Conservation (phyloP, 768 basidiomycete genomes). For the Collybiopsis confluens region DNA sequence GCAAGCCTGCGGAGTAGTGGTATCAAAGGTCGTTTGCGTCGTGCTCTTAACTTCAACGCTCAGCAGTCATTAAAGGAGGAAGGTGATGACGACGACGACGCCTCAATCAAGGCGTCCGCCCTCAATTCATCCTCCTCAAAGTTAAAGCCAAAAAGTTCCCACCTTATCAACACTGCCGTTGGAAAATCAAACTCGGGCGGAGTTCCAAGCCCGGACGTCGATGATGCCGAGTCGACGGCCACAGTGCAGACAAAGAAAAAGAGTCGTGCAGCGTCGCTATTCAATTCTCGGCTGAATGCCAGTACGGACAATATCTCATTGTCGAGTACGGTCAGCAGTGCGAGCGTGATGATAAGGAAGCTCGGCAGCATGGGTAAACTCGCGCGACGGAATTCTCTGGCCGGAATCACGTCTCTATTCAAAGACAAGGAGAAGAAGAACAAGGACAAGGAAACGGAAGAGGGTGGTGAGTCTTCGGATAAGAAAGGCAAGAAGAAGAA, state of each 20-base stretch:
- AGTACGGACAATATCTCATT: conserved; percentile 95
- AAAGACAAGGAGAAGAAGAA: conserved; percentile 68
- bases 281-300: conserved; percentile 85
- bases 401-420: conserved; percentile 90
- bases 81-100: conserved; percentile 41
- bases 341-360: conserved; percentile 95
- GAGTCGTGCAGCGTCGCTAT: conserved; percentile 67
- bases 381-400: conserved; percentile 82
- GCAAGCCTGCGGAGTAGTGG: conserved; percentile 52
- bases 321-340: conserved; percentile 89
- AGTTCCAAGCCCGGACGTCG: conserved; percentile 25
- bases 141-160: conserved; percentile 29
- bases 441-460: conserved; percentile 50
- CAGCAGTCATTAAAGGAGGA: conserved; percentile 48
- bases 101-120: conserved; percentile 33
- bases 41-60: conserved; percentile 67
- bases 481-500: conserved; percentile 46
- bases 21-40: conserved; percentile 72
- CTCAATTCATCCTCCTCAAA: conserved; percentile 21
- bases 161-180: conserved; percentile 24
- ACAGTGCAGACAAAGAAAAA: conserved; percentile 64
- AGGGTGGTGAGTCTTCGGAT: conserved; percentile 31
- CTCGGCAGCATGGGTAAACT: conserved; percentile 88
- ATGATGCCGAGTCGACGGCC: conserved; percentile 38
- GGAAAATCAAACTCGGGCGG: conserved; percentile 19